These are phyloP conservation scores for Prunella vulgaris DNA, from an alignment of 257 asterid genomes.

Conservation along the genomic window DNA sequence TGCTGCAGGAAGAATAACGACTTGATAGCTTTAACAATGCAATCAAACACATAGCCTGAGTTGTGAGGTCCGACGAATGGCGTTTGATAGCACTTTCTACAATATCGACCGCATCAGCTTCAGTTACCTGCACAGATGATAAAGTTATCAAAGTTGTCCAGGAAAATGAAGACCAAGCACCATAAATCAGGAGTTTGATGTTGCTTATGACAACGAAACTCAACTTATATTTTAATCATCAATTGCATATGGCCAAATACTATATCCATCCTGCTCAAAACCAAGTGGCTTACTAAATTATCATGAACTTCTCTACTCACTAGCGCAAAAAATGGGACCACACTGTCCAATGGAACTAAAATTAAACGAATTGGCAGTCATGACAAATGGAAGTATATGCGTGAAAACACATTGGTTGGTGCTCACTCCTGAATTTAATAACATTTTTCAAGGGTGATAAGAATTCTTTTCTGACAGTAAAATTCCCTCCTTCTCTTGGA, in stretches of 20 bases:
- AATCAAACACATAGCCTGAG: conserved; percentile 86
- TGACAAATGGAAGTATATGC: not conserved
- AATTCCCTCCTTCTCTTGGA: not conserved
- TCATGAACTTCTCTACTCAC: not conserved
- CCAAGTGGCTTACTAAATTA: not conserved
- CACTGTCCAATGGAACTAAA: not conserved
- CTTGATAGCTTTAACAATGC: conserved; percentile 89
- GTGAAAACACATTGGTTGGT: not conserved
- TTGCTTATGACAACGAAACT: not conserved
- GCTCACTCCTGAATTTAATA: not conserved
- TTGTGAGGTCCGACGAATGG: conserved; percentile 68
- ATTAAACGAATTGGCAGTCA: not conserved
- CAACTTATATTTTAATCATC: not conserved
- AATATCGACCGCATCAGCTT: conserved; percentile 85
- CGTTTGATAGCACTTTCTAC: conserved; percentile 61
- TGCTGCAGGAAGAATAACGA: conserved; percentile 79
- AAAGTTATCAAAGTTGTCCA: conserved; percentile 14
- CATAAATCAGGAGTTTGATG: conserved; percentile 6
- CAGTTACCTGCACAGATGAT: conserved; percentile 70
- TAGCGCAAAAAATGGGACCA: not conserved
- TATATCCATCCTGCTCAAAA: not conserved
- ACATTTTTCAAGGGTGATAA: not conserved
- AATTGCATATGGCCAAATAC: not conserved
- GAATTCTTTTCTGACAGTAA: not conserved
- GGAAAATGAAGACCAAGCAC: conserved; percentile 16